Evolutionary conservation across 139 green algal genomes (phyloP).

Genomic region (Volvox reticuliferus): DNA sequence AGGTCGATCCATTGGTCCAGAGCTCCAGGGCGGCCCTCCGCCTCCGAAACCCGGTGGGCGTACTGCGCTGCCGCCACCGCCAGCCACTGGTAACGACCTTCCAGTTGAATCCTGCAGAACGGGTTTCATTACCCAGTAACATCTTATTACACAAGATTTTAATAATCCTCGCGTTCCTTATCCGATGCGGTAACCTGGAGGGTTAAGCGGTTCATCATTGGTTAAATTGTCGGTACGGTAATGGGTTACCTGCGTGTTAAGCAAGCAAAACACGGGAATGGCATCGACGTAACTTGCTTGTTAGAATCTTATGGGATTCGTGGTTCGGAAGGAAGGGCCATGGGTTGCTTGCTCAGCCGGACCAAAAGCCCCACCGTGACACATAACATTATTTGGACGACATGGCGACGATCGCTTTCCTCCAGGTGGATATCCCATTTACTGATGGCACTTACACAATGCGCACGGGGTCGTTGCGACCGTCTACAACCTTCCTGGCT

Average conservation of each 20-base stretch:
- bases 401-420: neutral
- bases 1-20: slow-evolving; percentile 39
- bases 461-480: neutral
- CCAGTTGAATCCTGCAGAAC: too few species aligned
- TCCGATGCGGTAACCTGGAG: too few species aligned
- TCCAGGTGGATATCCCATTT: neutral
- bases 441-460: neutral
- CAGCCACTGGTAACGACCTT: slow-evolving; percentile 20
- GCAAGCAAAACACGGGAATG: too few species aligned
- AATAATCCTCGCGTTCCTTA: too few species aligned
- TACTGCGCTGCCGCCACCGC: slow-evolving; percentile 1
- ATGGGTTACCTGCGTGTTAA: too few species aligned
- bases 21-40: neutral
- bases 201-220: too few species aligned
- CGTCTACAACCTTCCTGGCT: neutral
- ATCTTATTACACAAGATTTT: too few species aligned
- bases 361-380: neutral
- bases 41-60: neutral
- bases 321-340: neutral
- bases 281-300: too few species aligned
- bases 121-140: too few species aligned
- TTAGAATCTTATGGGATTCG: too few species aligned
- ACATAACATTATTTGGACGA: neutral
- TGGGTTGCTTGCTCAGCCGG: slow-evolving; percentile 3
- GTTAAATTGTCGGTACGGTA: too few species aligned